Conservation (phyloP, 116 monocot species). For the Trichopus zeylanicus region DNA sequence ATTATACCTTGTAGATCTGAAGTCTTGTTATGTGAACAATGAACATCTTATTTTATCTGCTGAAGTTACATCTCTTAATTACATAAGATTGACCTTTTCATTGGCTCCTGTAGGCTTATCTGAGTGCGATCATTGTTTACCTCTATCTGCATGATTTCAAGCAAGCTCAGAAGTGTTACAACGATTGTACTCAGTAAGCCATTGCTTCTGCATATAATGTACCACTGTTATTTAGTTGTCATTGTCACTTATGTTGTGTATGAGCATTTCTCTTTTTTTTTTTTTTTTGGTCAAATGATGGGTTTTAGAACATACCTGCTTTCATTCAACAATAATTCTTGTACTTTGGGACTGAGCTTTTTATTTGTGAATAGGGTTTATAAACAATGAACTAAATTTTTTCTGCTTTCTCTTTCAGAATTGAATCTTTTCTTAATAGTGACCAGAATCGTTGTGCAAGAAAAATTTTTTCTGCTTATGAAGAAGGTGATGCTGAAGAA, state of each 20-base stretch:
- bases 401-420: constrained; percentile 23
- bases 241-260: neutral
- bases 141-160: constrained; percentile 94
- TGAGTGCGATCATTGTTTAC: constrained; percentile 90
- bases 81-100: neutral
- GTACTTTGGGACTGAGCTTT: neutral
- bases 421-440: constrained; percentile 72
- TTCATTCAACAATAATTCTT: neutral
- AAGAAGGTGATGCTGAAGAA: constrained; percentile 79
- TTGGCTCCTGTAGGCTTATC: constrained; percentile 62
- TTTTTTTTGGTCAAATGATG: too few relatives aligned
- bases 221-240: neutral
- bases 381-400: neutral
- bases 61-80: neutral
- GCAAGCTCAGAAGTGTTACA: constrained; percentile 96
- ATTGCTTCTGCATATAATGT: neutral
- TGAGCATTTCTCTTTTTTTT: neutral
- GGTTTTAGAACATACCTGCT: neutral
- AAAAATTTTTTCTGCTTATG: constrained; percentile 79
- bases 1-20: too few relatives aligned
- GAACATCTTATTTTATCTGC: neutral
- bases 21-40: neutral
- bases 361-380: neutral
- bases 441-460: constrained; percentile 78
- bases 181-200: constrained; percentile 93